Evolutionary conservation across 1,284 basidiomycete species (phyloP).

Genomic region (Pyrrhoderma noxium): DNA sequence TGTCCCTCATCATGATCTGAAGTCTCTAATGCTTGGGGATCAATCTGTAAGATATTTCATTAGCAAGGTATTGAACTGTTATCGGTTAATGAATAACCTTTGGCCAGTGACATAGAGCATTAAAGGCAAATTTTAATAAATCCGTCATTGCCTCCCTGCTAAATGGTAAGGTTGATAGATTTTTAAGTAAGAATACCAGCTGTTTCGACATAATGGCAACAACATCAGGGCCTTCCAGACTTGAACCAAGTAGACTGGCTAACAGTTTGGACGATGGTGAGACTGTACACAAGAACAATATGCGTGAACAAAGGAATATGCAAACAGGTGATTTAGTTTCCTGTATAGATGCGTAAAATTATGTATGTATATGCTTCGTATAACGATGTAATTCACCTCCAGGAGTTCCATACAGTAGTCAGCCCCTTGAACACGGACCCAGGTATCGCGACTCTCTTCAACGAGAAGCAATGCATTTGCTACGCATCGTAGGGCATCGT

Average conservation of each 20-base stretch:
- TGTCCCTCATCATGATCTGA: conserved; percentile 1
- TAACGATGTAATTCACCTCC: conserved; percentile 40
- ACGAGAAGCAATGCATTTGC: conserved; percentile 70
- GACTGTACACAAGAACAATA: conserved; percentile 66
- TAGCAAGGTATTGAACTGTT: too few relatives aligned
- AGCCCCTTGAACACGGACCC: conserved; percentile 54
- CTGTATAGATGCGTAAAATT: conserved; percentile 30
- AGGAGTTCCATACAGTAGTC: conserved; percentile 48
- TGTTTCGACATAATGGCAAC: conserved; percentile 54
- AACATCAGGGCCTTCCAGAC: too few relatives aligned
- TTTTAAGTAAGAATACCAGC: conserved; percentile 41
- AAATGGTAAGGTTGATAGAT: conserved; percentile 44
- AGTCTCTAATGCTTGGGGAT: conserved; percentile 18
- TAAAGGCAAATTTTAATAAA: conserved; percentile 71
- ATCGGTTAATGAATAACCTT: conserved; percentile 32
- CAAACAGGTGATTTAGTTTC: conserved; percentile 54
- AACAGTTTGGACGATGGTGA: conserved; percentile 29
- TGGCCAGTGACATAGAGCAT: conserved; percentile 65
- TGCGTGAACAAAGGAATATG: conserved; percentile 67
- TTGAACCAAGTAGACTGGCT: conserved; percentile 9
- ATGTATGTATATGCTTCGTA: conserved; percentile 9
- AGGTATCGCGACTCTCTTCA: conserved; percentile 50
- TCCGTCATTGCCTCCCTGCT: conserved; percentile 67
- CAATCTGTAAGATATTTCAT: conserved; percentile 30
- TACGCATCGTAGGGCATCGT: conserved; percentile 65